phyloP scores from a whole-genome alignment of 495 filamentous ascomycete species.

The Penicillium cataractarum region DNA sequence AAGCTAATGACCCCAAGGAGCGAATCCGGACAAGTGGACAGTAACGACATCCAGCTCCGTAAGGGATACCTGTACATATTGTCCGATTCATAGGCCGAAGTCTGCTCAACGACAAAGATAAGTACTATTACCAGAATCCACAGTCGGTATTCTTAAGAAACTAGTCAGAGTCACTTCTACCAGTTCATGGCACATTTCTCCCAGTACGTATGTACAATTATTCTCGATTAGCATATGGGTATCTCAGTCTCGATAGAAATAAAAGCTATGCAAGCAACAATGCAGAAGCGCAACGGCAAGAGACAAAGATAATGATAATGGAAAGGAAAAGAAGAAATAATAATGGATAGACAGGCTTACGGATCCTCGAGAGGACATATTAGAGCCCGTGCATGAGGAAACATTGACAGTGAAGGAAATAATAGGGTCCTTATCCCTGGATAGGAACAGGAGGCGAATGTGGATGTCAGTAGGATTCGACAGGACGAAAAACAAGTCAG shows the following conservation, averaged over 20 bases:
- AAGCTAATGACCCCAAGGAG: too few species aligned
- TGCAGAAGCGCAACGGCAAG: neutral
- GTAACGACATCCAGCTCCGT: too few species aligned
- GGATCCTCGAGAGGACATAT: neutral
- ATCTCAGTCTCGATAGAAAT: constrained; percentile 20
- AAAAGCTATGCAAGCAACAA: constrained; percentile 4
- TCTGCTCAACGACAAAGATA: too few species aligned
- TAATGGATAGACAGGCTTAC: neutral
- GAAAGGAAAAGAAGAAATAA: neutral
- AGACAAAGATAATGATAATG: neutral
- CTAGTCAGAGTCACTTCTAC: too few species aligned
- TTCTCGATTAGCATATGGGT: constrained; percentile 15
- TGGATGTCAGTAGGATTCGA: too few species aligned
- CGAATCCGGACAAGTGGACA: too few species aligned
- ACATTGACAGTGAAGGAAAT: neutral
- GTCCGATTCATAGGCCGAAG: too few species aligned
- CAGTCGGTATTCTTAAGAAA: too few species aligned
- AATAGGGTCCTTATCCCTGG: neutral
- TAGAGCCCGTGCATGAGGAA: neutral
- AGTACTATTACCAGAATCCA: too few species aligned
- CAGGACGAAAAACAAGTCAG: constrained; percentile 5
- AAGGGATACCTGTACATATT: too few species aligned
- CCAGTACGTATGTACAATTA: constrained; percentile 2
- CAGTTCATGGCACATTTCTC: neutral
- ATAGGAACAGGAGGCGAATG: neutral